Evolutionary conservation across 352 stramenopile genomes (phyloP), one percentile per base, ranked within the genome.

Genomic region (Phytophthora sojae): DNA sequence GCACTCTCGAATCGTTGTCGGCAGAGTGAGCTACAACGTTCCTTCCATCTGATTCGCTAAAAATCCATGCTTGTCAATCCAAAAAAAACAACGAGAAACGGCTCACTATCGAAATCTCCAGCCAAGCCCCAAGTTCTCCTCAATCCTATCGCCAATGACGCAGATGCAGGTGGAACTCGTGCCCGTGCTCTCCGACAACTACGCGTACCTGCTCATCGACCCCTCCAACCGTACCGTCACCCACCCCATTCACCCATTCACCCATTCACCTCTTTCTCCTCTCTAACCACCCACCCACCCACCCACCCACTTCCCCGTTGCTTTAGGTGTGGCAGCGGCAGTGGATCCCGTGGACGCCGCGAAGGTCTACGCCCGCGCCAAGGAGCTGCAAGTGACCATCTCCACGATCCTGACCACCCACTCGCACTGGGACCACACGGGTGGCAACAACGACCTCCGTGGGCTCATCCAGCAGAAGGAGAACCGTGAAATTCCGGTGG

Each of bases 341-440:
- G 76, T 98, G 51, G 94, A 98, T 69, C 92, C 94, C 0, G 94
- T 96, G 11, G 90, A 98, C 45, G 82, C 92, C 8, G 57, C 85
- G 54, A 93, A 93, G 67, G 87, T 98, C 11, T 80, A 92, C 52
- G 77, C 67, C 1, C 83, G 79, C 23, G 91, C 90, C 23, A 69
- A 88, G 50, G 73, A 82, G 47, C 76, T 85, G 53, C 67, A 79
- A 64, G 77, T 96, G 37, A 79, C 73, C 52, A 84, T 98, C 61
- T 91, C 85, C 15, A 81, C 90, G 66, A 93, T 98, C 50, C 81
- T 98, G 19, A 98, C 93, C 52, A 98, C 94, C 0, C 94, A 98
- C 74, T 92, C 86, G 56, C 94, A 98, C 77, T 89, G 75, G 80
- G 94, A 98, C 71, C 94, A 98, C 64, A 79, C 92, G 0, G 94